These are phyloP conservation scores for Centrapalus pauciflorus DNA, from an alignment of 129 eudicot genomes.

Conservation along the genomic window DNA sequence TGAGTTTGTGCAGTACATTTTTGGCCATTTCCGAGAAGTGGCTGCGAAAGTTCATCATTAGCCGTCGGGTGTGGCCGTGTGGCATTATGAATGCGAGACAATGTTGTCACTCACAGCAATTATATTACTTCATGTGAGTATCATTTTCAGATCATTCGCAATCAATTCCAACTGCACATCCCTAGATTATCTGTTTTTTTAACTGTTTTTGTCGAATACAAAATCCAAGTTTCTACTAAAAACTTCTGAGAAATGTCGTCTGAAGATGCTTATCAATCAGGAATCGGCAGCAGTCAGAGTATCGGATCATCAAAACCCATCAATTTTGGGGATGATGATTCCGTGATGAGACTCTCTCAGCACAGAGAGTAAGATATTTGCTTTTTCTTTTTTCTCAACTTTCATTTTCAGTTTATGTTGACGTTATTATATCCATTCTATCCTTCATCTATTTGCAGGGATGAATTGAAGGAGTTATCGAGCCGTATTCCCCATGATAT, in stretches of 20 bases:
- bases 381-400: neutral
- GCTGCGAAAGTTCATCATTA: too few relatives aligned
- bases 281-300: neutral
- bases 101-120: too few relatives aligned
- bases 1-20: too few relatives aligned
- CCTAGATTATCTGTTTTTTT: neutral
- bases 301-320: neutral
- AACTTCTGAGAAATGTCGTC: neutral
- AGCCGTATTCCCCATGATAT: neutral
- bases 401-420: neutral
- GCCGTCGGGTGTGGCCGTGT: too few relatives aligned
- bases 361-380: slow-evolving; percentile 11
- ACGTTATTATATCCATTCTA: neutral
- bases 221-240: neutral
- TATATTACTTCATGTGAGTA: too few relatives aligned
- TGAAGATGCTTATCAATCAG: neutral
- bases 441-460: neutral
- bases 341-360: neutral
- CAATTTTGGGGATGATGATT: neutral
- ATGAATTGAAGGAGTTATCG: slow-evolving; percentile 1
- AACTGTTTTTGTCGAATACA: neutral
- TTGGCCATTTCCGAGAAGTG: too few relatives aligned
- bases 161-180: neutral
- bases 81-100: too few relatives aligned
- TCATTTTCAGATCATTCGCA: neutral